Evolutionary conservation across 768 basidiomycete species (phyloP), one percentile per base, ranked within the genome.

Genomic region (Tricholoma terreum): DNA sequence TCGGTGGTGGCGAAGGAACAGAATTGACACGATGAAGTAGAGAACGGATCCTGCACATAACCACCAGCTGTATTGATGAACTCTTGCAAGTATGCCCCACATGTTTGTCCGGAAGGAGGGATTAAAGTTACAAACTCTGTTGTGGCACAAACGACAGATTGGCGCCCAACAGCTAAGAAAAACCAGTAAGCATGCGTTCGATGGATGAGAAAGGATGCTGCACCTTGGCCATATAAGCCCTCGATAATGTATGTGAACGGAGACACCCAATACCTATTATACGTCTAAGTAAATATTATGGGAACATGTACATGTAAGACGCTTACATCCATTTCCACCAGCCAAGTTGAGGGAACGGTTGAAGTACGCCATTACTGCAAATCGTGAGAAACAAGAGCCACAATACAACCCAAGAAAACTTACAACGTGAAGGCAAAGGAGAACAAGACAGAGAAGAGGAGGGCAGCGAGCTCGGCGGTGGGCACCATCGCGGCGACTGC

Each of bases 291-390:
- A 19, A 11, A 10, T 8, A 42, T n/a, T 31, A 11, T n/a, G 34
- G 19, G 10, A 8, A 15, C 17, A 22, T 27, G n/a, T 27, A 11
- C 11, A 15, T 21, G n/a, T 14, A 15, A 3, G 9, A 8, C 46
- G 45, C 63, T 59, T 80, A 89, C 86, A 88, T 86, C 86, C 87
- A 89, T 52, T 70, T 65, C 87, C 87, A 90, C 82, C 85, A 86
- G 10, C 82, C 81, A 2, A 89, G 80, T 15, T 76, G 73, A 7
- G 75, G 61, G 64, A 74, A 85, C 6, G 87, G 87, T 62, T 90
- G 88, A 3, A 90, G 65, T 35, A 89, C 84, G 58, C 86, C 87
- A 59, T 87, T 78, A 64, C 82, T 84, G 75, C 63, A 14, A 27
- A 60, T 9, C 50, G 49, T 53, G 19, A 58, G 52, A 15, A 43